Conservation (phyloP, 768 basidiomycete genomes). For the Amyloporia xantha region DNA sequence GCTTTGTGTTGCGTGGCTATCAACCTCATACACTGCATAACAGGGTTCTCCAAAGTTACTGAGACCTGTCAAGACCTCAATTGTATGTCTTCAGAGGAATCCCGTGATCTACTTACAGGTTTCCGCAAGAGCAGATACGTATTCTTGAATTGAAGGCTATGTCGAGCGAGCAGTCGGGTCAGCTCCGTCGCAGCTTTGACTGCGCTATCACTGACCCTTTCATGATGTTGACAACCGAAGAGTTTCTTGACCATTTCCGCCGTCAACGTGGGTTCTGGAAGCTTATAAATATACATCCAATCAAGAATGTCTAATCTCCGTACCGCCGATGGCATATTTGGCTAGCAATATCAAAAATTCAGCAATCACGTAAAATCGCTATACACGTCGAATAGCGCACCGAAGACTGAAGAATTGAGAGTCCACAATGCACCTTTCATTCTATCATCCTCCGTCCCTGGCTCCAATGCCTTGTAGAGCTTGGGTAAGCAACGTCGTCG, state of each 20-base stretch:
- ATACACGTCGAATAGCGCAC: constrained; percentile 25
- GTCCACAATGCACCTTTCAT: constrained; percentile 91
- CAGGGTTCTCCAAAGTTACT: constrained; percentile 57
- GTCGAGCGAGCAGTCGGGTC: too few relatives aligned
- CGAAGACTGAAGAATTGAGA: constrained; percentile 57
- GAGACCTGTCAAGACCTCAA: constrained; percentile 38
- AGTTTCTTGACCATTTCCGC: constrained; percentile 52
- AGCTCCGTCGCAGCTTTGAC: too few relatives aligned
- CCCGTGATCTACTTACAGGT: constrained; percentile 45
- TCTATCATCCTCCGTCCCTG: constrained; percentile 77
- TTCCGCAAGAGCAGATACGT: constrained; percentile 56
- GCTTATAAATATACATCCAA: background rate
- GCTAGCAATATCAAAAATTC: constrained; percentile 19
- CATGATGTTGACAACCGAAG: constrained; percentile 74
- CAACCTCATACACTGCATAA: constrained; percentile 46
- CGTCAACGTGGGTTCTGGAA: constrained; percentile 60
- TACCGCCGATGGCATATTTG: constrained; percentile 37
- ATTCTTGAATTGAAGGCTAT: constrained; percentile 72
- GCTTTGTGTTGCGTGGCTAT: too few relatives aligned
- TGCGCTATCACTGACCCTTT: constrained; percentile 70
- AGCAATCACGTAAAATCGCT: background rate
- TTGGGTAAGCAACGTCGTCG: constrained; percentile 54
- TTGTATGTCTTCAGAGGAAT: background rate
- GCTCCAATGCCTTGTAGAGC: constrained; percentile 50
- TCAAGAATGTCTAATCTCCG: constrained; percentile 1